Evolutionary conservation across 2,329 filamentous ascomycete genomes (phyloP), one percentile per base, ranked within the genome.

Genomic region (Alternaria conjuncta): DNA sequence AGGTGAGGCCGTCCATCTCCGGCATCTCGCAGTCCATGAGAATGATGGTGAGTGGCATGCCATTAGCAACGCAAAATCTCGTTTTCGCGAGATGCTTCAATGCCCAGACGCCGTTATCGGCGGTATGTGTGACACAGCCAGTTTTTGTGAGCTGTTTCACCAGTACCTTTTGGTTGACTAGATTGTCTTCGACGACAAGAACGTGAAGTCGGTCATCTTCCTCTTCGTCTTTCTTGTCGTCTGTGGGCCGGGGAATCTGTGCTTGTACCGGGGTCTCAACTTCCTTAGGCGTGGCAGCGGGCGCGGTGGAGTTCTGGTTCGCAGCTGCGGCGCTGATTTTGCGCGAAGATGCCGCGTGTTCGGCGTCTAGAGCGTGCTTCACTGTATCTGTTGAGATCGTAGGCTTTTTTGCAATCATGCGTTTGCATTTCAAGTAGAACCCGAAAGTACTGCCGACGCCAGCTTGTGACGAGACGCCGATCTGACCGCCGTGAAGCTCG

Each of bases 21-120:
- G 79, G 79, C 79, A 81, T 81, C 41, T 80, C 79, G 15, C 76
- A 69, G 51, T 80, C 79, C 71, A 79, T 76, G 6, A 80, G 72
- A 21, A 80, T 69, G 13, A 80, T 62, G 1, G 72, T 71, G 9
- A 80, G 68, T 1, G 73, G 74, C 2, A 63, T 49, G 10, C 67
- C 69, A 28, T 59, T 21, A 3, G 64, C 54, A 3, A 11, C 25
- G 43, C 65, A 64, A 25, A 72, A 72, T 4, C 20, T 41, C 7
- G 73, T 74, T 20, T 64, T 73, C 6, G 58, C 54, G 5, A 79
- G 65, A 11, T 74, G 64, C 4, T 70, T 53, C 13, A 80, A 70
- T 6, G 75, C 75, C 26, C 74, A 67, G n/a, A 75, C 55, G 9
- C 78, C 78, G 36, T 80, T 74, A 41, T 78, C 74, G 15, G 78